These are phyloP conservation scores for Lactarius evosmus DNA, from an alignment of 768 basidiomycete species.

Conservation along the genomic window DNA sequence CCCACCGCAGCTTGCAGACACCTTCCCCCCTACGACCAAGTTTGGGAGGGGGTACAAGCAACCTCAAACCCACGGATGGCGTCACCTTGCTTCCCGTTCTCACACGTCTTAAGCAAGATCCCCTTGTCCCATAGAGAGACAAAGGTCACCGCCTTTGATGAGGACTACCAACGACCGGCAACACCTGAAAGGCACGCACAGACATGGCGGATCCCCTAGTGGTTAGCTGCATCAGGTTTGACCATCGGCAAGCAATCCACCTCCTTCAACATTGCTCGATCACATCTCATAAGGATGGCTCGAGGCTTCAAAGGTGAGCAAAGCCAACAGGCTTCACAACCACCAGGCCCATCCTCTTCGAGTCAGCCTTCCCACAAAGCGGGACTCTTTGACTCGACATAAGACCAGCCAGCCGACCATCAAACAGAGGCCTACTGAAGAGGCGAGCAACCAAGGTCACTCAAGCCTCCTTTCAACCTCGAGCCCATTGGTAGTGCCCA, in stretches of 20 bases:
- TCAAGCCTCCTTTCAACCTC: slow-evolving; percentile 16
- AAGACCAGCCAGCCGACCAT: slow-evolving; percentile 13
- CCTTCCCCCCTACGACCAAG: too few relatives aligned
- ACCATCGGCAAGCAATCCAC: slow-evolving; percentile 41
- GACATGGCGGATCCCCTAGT: slow-evolving; percentile 35
- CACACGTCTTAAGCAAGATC: slow-evolving; percentile 43
- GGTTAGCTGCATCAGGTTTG: slow-evolving; percentile 36
- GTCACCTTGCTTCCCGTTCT: slow-evolving; percentile 46
- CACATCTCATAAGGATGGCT: slow-evolving; percentile 27
- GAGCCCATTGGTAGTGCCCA: too few relatives aligned
- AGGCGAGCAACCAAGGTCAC: neutral
- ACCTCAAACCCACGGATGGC: slow-evolving; percentile 30
- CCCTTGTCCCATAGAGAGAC: slow-evolving; percentile 32
- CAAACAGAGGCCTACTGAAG: slow-evolving; percentile 13
- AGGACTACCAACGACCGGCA: slow-evolving; percentile 2
- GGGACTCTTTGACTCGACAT: slow-evolving; percentile 12
- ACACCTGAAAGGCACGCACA: neutral
- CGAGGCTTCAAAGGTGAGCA: slow-evolving; percentile 22
- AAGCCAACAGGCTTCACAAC: neutral
- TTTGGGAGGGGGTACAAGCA: slow-evolving; percentile 17
- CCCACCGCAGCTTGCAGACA: neutral
- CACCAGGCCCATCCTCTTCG: slow-evolving; percentile 23
- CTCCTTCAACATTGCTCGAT: slow-evolving; percentile 31
- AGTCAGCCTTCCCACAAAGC: slow-evolving; percentile 24
- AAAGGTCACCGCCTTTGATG: slow-evolving; percentile 34